Evolutionary conservation across 2,329 filamentous ascomycete species (phyloP), one percentile per base, ranked within the genome.

Genomic region (Ophiognomonia clavigignenti-juglandacearum): DNA sequence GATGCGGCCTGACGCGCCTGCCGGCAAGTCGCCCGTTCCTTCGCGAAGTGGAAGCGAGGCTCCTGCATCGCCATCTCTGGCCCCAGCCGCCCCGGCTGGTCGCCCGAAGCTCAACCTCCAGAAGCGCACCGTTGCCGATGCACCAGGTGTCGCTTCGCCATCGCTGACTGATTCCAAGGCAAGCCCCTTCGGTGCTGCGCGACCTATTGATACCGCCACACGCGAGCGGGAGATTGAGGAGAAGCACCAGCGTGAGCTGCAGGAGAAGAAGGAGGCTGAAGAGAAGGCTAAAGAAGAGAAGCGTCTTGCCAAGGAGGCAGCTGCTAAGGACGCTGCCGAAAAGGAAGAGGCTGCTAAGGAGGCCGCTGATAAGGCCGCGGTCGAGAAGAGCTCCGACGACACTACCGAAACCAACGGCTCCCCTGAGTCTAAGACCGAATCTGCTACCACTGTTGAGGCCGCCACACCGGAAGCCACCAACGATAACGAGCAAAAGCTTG

Each of bases 171-270:
- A 93, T 59, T 73, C 87, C 35, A 97, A 96, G 74, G 79, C 90
- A 22, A 97, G 86, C 66, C 90, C 90, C 34, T 98, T 98, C 64
- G 93, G 93, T 59, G 91, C 87, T 52, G 93, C 93, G 47, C 84
- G 86, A 53, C 93, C 93, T 46, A 96, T 97, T 58, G 91, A 98
- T 68, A 97, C 92, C 39, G 87, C 88, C 38, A 80, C 90, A 13
- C 84, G 88, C 56, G 92, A 97, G 72, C 85, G 84, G 59, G 85
- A 95, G 65, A 83, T 98, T 48, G 92, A 95, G 60, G 89, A 96
- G 71, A 95, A 89, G 77, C 80, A 86, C 55, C 74, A 86, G 59
- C 74, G 87, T 49, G 78, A 80, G 6, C 54, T 90, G 22, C 83
- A 83, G 54, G 84, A 93, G 66, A 95, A 95, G 80, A 87, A 85